A percentile compares a stretch with the other conserved stretches of the same genome.
Conservation (phyloP, 176 grass and related monocot genomes). For the Triticum urartu region DNA sequence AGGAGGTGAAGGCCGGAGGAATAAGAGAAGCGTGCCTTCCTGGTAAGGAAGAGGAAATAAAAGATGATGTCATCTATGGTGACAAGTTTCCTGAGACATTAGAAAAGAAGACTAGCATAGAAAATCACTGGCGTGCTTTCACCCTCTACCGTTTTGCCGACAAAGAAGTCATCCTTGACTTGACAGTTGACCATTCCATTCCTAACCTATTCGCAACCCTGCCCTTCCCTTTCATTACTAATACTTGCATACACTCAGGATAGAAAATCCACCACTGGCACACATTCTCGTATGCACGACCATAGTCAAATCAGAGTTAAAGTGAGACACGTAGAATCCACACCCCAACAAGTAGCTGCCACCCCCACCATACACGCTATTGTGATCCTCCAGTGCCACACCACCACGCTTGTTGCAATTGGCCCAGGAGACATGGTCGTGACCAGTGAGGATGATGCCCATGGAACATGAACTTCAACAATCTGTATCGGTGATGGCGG, state of each 20-base stretch:
- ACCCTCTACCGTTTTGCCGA: not conserved
- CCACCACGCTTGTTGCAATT: too few species aligned
- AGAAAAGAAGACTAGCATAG: not conserved
- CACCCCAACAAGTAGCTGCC: rapidly evolving
- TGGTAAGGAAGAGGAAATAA: too few species aligned
- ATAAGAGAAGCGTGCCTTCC: too few species aligned
- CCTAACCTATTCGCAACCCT: not conserved
- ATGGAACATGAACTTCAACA: not conserved
- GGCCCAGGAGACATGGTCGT: too few species aligned
- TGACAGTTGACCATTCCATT: not conserved
- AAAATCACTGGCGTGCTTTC: constrained; percentile 8
- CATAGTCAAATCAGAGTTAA: not conserved
- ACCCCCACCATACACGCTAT: not conserved
- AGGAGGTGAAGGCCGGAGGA: too few species aligned
- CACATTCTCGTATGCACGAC: too few species aligned
- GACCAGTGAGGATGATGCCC: too few species aligned
- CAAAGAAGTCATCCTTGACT: not conserved
- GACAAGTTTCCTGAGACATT: too few species aligned
- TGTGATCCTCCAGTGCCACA: not conserved
- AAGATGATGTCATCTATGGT: too few species aligned
- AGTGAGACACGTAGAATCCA: not conserved
- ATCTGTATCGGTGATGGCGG: not conserved
- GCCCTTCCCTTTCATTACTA: not conserved
- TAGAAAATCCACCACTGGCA: too few species aligned
- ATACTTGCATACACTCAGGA: too few species aligned